Conservation (phyloP, 768 basidiomycete species). For the Boletus pseudopeckii region DNA sequence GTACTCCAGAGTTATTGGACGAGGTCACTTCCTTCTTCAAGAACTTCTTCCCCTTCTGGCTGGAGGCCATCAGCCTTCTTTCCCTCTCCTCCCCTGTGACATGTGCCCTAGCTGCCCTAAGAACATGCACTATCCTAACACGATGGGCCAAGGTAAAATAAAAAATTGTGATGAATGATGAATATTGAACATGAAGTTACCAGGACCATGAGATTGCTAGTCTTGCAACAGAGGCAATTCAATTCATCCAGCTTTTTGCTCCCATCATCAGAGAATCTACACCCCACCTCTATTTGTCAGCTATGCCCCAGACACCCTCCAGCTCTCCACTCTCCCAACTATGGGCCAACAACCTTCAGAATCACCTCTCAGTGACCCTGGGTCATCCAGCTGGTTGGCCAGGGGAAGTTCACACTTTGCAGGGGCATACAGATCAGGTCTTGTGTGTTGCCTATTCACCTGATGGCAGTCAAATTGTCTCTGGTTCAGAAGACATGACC, state of each 20-base stretch:
- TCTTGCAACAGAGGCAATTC: conserved; percentile 23
- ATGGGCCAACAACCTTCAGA: conserved; percentile 21
- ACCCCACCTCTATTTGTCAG: conserved; percentile 40
- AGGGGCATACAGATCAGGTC: conserved; percentile 14
- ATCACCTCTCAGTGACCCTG: conserved; percentile 8
- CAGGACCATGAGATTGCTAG: conserved; percentile 12
- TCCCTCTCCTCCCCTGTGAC: conserved; percentile 3
- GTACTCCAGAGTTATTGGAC: conserved; percentile 12
- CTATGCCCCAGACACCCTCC: conserved; percentile 33
- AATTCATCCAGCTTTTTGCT: conserved; percentile 33
- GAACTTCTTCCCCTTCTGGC: conserved; percentile 34
- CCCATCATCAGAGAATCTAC: conserved; percentile 29
- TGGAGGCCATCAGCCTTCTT: conserved; percentile 34
- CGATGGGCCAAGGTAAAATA: conserved; percentile 19
- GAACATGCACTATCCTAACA: conserved; percentile 6
- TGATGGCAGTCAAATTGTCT: conserved; percentile 23
- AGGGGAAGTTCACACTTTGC: conserved; percentile 14
- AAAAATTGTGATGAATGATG: background rate
- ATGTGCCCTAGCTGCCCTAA: conserved; percentile 6
- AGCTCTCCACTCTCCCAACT: conserved; percentile 22
- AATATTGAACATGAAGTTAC: background rate
- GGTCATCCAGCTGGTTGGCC: conserved; percentile 14
- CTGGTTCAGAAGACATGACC: conserved; percentile 21
- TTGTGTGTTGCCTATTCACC: conserved; percentile 21
- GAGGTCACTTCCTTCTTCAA: conserved; percentile 21